Percentiles rank a stretch among this genome's conserved stretches.
These are phyloP conservation scores for Marasmius sp. DNA, from an alignment of 1,284 basidiomycete genomes.

Conservation along the genomic window DNA sequence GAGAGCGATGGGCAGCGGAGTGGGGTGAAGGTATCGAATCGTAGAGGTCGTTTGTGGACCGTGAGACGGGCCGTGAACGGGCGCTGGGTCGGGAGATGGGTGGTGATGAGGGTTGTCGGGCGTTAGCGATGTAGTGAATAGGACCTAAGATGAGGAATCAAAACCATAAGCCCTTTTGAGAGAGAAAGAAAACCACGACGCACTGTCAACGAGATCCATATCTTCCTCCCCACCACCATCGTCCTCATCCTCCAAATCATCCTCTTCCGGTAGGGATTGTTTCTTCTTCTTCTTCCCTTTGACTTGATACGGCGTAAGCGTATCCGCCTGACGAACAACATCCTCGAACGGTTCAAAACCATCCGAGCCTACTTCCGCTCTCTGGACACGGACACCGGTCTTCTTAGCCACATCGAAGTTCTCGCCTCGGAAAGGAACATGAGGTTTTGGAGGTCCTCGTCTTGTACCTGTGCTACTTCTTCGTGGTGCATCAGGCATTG, in stretches of 20 bases:
- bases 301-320: conserved; percentile 56
- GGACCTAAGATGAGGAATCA: conserved; percentile 39
- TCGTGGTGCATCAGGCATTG: conserved; percentile 23
- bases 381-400: conserved; percentile 66
- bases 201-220: conserved; percentile 65
- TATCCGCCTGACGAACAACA: conserved; percentile 70
- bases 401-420: conserved; percentile 74
- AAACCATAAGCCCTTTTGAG: conserved; percentile 1
- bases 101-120: conserved; percentile 45
- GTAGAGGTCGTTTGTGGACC: conserved; percentile 65
- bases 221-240: conserved; percentile 70
- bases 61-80: conserved; percentile 50
- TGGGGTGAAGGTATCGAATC: conserved; percentile 61
- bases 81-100: conserved; percentile 47
- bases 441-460: conserved; percentile 49
- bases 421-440: conserved; percentile 74
- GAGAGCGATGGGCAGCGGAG: conserved; percentile 31
- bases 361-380: conserved; percentile 73
- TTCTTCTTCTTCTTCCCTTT: conserved; percentile 46
- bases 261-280: conserved; percentile 33
- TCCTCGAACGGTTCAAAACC: conserved; percentile 84
- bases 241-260: conserved; percentile 31
- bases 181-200: conserved; percentile 23
- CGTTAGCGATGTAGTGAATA: conserved; percentile 53
- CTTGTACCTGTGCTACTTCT: conserved; percentile 42